Percentiles rank a stretch among this genome's conserved stretches.
Evolutionary conservation across 352 stramenopile genomes (phyloP).

Genomic region (Pythium folliculosum): DNA sequence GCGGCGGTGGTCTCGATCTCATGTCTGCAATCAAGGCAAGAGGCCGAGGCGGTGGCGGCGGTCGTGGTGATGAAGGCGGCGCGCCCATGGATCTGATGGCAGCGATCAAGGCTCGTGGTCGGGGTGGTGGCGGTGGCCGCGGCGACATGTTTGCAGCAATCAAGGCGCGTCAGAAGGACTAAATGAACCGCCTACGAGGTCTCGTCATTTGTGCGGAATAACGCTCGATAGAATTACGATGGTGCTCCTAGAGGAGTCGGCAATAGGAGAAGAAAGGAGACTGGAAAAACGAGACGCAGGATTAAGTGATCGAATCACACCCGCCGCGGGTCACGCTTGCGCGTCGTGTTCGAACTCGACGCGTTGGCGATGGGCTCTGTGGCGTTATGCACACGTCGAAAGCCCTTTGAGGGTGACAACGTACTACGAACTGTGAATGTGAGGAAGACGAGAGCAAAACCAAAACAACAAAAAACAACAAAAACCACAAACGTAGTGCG

Average conservation of each 20-base stretch:
- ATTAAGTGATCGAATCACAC: constrained; percentile 5
- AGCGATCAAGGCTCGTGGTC: constrained; percentile 63
- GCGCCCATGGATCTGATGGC: constrained; percentile 61
- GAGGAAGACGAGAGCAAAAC: constrained; percentile 5
- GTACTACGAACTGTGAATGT: constrained; percentile 25
- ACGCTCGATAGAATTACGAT: constrained; percentile 31
- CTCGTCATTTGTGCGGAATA: constrained; percentile 1
- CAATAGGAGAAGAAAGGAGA: background rate
- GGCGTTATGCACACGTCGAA: background rate
- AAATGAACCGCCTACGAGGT: background rate
- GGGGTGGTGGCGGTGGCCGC: constrained; percentile 30
- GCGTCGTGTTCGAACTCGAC: background rate
- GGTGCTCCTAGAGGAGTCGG: constrained; percentile 24
- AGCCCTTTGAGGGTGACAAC: constrained; percentile 1
- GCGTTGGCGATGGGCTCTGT: background rate
- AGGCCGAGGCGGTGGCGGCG: constrained; percentile 16
- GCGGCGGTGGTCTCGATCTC: constrained; percentile 17
- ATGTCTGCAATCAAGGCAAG: constrained; percentile 34
- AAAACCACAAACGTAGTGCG: constrained; percentile 1
- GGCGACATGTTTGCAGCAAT: constrained; percentile 54
- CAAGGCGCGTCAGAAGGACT: constrained; percentile 66
- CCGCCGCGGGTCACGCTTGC: background rate
- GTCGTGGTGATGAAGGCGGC: constrained; percentile 6
- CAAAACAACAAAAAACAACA: constrained; percentile 6
- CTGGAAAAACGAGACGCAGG: background rate